These are phyloP conservation scores for Neurospora tetraspora DNA, from an alignment of 495 filamentous ascomycete genomes.

Conservation along the genomic window DNA sequence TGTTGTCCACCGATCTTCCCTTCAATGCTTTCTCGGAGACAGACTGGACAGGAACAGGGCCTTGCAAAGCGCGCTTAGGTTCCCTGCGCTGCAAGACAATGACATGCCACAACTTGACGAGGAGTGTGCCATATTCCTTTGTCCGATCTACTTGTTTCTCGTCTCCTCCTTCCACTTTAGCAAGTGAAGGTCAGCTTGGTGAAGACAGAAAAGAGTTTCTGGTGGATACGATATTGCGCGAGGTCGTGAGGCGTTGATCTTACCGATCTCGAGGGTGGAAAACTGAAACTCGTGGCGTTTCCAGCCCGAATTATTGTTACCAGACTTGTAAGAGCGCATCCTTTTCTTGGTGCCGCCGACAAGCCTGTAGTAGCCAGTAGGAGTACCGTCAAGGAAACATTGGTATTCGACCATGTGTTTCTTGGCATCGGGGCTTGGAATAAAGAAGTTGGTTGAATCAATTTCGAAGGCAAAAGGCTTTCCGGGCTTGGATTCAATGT, in stretches of 20 bases:
- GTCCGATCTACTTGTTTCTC: not conserved
- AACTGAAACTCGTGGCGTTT: not conserved
- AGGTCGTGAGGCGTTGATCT: not conserved
- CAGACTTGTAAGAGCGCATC: not conserved
- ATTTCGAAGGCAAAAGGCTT: not conserved
- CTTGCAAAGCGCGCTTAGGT: not conserved
- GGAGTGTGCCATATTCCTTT: not conserved
- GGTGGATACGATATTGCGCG: not conserved
- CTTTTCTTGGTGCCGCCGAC: not conserved
- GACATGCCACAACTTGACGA: not conserved
- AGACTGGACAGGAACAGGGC: not conserved
- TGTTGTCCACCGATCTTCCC: slow-evolving; percentile 4
- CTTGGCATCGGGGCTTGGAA: not conserved
- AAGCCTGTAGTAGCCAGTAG: not conserved
- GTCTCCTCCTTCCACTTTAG: not conserved
- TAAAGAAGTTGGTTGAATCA: not conserved
- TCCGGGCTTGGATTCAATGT: slow-evolving; percentile 11
- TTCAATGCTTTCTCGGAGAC: slow-evolving; percentile 8
- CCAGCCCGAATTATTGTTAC: not conserved
- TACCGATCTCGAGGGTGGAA: not conserved
- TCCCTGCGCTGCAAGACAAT: not conserved
- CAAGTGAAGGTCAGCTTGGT: not conserved
- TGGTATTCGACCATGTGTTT: not conserved
- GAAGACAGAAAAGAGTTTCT: not conserved
- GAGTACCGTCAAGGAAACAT: not conserved